Evolutionary conservation across 225 moss, liverwort and hornwort genomes (phyloP), one percentile per base, ranked within the genome.

Genomic region (Physcomitrellopsis africana): DNA sequence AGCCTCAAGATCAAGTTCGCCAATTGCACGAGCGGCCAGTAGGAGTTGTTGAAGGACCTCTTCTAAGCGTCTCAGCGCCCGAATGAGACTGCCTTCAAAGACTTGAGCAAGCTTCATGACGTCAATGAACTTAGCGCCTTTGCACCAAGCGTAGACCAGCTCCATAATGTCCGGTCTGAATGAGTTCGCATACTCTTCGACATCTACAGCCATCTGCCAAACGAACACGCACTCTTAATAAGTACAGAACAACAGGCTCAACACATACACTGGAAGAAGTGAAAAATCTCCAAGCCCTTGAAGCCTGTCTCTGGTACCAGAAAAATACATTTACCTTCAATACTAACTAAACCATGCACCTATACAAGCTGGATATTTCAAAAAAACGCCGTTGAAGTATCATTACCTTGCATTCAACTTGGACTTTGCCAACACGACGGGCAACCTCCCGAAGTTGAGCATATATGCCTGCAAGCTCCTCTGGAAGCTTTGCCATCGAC

Each of bases 111-210:
- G 82, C 79, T 91, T 92, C 89, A 97, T 89, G 16, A 94, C 83
- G 54, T 94, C 94, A 5, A 94, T 78, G 44, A 97, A 97, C 75
- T 91, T 94, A 18, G 92, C 92, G 26, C 96, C 92, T 60, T 89
- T 93, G 29, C 86, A 67, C 96, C 96, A 97, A 27, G 90, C 86
- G 73, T 90, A 89, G 9, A 92, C 92, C 42, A 90, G 82, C 82
- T 97, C 96, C 94, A 93, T 94, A 11, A 94, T 85, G 65, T 93
- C 92, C 14, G 94, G 92, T 73, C 96, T 90, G 75, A 97, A 91
- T 51, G 92, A 90, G 49, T 74, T 87, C 49, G 94, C 94, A 16
- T 97, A 97, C 5, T 93, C 83, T 75, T 92, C 94, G 10, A 94
- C 87, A 52, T 97, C 94, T 37, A 93, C 37, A 70, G 89, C 79